Percentiles rank a stretch among this genome's conserved stretches.
These are phyloP conservation scores for Niveomyces coronatus DNA, from an alignment of 2,329 filamentous ascomycete genomes.

Conservation along the genomic window DNA sequence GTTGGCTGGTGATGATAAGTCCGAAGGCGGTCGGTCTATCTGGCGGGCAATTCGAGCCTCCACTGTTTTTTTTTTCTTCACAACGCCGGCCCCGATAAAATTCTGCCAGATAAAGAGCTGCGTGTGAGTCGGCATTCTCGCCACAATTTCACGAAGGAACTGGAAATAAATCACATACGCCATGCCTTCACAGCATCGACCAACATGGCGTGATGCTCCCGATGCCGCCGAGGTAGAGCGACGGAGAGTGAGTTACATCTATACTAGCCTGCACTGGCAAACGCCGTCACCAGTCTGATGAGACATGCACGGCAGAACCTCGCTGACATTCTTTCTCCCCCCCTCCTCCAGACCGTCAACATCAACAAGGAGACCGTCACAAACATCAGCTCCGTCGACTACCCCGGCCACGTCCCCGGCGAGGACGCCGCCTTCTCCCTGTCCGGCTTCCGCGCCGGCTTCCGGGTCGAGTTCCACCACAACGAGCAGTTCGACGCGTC, in stretches of 20 bases:
- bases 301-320: neutral
- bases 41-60: too few relatives aligned
- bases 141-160: conserved; percentile 5
- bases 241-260: conserved; percentile 42
- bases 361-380: conserved; percentile 86
- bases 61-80: too few relatives aligned
- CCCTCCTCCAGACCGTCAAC: conserved; percentile 56
- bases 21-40: too few relatives aligned
- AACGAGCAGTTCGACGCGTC: conserved; percentile 67
- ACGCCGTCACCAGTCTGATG: neutral
- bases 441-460: conserved; percentile 57
- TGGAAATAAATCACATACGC: conserved; percentile 7
- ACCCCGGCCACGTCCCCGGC: conserved; percentile 80
- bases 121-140: too few relatives aligned
- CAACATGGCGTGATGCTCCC: conserved; percentile 27
- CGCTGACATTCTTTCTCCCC: conserved; percentile 6
- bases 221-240: conserved; percentile 47
- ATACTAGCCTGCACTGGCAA: neutral
- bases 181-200: conserved; percentile 25
- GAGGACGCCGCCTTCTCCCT: conserved; percentile 78
- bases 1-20: too few relatives aligned
- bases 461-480: conserved; percentile 73
- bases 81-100: too few relatives aligned
- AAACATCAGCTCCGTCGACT: conserved; percentile 81
- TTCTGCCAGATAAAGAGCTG: conserved; percentile 14